Evolutionary conservation across 768 basidiomycete genomes (phyloP).

Genomic region (Coprinopsis strossmayeri): DNA sequence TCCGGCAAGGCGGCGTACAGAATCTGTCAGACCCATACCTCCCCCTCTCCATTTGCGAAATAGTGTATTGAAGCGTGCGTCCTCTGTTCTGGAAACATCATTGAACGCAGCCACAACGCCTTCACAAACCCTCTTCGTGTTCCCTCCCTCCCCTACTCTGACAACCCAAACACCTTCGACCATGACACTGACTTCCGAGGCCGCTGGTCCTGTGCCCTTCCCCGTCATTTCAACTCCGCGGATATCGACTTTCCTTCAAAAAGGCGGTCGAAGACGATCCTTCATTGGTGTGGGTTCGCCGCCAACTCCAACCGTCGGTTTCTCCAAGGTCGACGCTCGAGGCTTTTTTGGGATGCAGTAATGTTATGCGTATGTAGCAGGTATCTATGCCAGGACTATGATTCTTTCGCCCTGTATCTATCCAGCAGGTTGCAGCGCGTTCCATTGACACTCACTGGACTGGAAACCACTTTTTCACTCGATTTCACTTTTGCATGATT

Average conservation of each 20-base stretch:
- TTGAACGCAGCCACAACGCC: slow-evolving; percentile 39
- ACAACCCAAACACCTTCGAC: slow-evolving; percentile 68
- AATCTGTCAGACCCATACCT: slow-evolving; percentile 48
- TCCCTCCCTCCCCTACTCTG: slow-evolving; percentile 67
- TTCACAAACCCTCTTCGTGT: slow-evolving; percentile 82
- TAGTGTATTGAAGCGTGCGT: slow-evolving; percentile 26
- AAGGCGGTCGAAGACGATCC: slow-evolving; percentile 57
- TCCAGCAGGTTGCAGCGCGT: neutral
- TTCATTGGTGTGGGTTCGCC: slow-evolving; percentile 67
- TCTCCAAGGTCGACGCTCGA: slow-evolving; percentile 77
- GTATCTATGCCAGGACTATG: neutral
- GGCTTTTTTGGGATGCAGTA: slow-evolving; percentile 63
- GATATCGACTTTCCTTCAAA: slow-evolving; percentile 58
- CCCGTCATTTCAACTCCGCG: slow-evolving; percentile 60
- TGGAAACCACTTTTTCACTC: slow-evolving; percentile 6
- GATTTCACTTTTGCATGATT: slow-evolving; percentile 15
- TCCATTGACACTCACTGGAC: slow-evolving; percentile 4
- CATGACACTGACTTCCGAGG: slow-evolving; percentile 72
- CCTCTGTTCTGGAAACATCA: slow-evolving; percentile 19
- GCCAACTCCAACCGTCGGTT: slow-evolving; percentile 72
- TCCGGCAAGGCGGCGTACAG: slow-evolving; percentile 36
- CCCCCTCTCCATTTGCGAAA: slow-evolving; percentile 51
- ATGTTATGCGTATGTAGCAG: neutral
- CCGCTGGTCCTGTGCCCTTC: slow-evolving; percentile 38
- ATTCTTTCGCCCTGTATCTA: neutral